Evolutionary conservation across 306 rosid genomes (phyloP).

Genomic region (Astragalus membranaceus): DNA sequence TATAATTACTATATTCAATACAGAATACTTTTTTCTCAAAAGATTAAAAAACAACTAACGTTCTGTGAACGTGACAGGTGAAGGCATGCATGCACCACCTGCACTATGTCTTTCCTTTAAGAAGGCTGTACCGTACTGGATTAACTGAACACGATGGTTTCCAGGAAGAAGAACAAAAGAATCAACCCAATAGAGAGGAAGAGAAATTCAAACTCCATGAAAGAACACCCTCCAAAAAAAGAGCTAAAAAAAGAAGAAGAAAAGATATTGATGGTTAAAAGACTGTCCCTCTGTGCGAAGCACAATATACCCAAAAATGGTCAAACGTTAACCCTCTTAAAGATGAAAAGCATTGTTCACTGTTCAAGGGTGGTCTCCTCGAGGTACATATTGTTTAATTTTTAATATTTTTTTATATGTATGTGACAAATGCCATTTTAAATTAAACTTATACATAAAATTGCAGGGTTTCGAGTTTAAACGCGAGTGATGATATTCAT

Average conservation of each 20-base stretch:
- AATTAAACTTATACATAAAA: too few species aligned
- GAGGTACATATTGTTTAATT: neutral
- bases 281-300: conserved; percentile 11
- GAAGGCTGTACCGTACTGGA: conserved; percentile 32
- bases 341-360: conserved; percentile 19
- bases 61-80: conserved; percentile 25
- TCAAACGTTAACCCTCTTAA: conserved; percentile 8
- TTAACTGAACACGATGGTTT: neutral
- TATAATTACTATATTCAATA: too few species aligned
- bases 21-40: neutral
- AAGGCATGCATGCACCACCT: conserved; percentile 44
- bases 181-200: neutral
- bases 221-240: neutral
- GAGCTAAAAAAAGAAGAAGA: neutral
- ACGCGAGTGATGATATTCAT: too few species aligned
- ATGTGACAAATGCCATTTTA: too few species aligned
- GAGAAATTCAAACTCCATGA: neutral
- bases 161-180: neutral
- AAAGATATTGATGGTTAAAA: conserved; percentile 10
- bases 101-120: conserved; percentile 18
- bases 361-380: conserved; percentile 16
- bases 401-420: too few species aligned
- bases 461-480: too few species aligned
- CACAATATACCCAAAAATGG: conserved; percentile 9
- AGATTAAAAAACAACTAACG: neutral